Base-by-base conservation (phyloP, 2,329 filamentous ascomycete species). In the Hypoxylon sp. region DNA sequence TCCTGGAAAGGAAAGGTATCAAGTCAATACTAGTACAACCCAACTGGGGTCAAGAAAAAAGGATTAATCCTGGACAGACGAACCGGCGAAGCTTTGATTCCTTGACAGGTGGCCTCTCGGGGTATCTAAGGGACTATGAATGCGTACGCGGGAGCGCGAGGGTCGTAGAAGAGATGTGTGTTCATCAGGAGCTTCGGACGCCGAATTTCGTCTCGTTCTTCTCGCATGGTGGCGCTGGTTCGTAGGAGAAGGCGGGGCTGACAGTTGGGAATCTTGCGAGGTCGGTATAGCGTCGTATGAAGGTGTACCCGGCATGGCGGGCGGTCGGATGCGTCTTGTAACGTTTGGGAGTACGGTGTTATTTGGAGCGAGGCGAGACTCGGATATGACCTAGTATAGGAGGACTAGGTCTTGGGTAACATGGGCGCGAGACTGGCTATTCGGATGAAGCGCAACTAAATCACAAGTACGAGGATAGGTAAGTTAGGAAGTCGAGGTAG, bases 11-110 rank as follows among this genome's bases (percentile, higher is more conserved):
- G 14, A 61, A 50, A 32, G 46, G 45, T 9, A 24, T 53, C 16
- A 52, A 42, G 22, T 57, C 22, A 53, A 40, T 20, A 40, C 36
- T 40, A 4, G 36, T 20, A 8, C 8, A 18, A n/a, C 11, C 16
- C 36, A 20, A 18, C 16, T 40, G 18, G 16, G 36, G 2, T 9
- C 7, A 2, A 40, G 16, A 11, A 20, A 7, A 65, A 16, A 16
- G 16, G 64, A 18, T 8, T 14, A 16, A 28, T 42, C 46, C 20
- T 30, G 45, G 24, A 30, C 6, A 60, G 24, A 72, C 77, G 42
- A 76, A 81, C 83, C 82, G 32, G 76, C 73, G 69, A 79, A 81
- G 71, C 82, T 84, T 18, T 83, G 81, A 22, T 82, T 81, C 56
- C 78, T 76, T 18, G 78, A 75, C 48, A 78, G 61, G 51, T 67